Conservation (phyloP, 495 filamentous ascomycete genomes). For the Neurospora sp. region DNA sequence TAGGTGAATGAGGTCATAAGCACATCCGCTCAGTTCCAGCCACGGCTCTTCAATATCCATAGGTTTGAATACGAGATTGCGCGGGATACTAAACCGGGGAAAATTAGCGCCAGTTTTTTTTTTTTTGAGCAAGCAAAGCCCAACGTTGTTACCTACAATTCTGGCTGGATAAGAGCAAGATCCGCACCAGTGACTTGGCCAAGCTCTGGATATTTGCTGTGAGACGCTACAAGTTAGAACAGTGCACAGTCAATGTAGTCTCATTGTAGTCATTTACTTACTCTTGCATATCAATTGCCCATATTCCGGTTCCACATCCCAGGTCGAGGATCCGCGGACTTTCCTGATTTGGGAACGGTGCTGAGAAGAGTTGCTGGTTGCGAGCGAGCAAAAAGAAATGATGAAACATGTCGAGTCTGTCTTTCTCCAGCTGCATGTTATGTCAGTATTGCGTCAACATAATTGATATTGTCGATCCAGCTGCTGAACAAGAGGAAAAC, state of each 20-base stretch:
- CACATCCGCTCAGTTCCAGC: conserved; percentile 55
- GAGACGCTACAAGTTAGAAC: conserved; percentile 8
- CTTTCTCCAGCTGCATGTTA: conserved; percentile 47
- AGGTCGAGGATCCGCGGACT: conserved; percentile 59
- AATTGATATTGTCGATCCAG: neutral
- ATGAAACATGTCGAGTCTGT: conserved; percentile 71
- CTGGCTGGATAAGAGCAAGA: conserved; percentile 71
- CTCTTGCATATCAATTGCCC: conserved; percentile 82
- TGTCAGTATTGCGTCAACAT: conserved; percentile 5
- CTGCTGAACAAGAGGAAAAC: neutral
- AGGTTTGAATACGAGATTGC: conserved; percentile 57
- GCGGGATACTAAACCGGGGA: conserved; percentile 48
- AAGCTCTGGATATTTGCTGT: conserved; percentile 12
- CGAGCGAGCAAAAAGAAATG: conserved; percentile 62
- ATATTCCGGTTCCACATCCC: conserved; percentile 85
- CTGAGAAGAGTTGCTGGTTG: conserved; percentile 42
- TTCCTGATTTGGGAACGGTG: conserved; percentile 34
- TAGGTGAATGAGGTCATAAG: conserved; percentile 81
- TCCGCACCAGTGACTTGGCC: conserved; percentile 33
- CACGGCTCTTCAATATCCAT: conserved; percentile 78
- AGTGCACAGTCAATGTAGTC: neutral
- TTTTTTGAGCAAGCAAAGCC: neutral
- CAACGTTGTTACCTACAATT: conserved; percentile 36
- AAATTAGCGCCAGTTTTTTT: neutral
- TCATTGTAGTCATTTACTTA: conserved; percentile 28